Conservation (phyloP, 345 rosid genomes). For the Erysimum cheiranthoides region DNA sequence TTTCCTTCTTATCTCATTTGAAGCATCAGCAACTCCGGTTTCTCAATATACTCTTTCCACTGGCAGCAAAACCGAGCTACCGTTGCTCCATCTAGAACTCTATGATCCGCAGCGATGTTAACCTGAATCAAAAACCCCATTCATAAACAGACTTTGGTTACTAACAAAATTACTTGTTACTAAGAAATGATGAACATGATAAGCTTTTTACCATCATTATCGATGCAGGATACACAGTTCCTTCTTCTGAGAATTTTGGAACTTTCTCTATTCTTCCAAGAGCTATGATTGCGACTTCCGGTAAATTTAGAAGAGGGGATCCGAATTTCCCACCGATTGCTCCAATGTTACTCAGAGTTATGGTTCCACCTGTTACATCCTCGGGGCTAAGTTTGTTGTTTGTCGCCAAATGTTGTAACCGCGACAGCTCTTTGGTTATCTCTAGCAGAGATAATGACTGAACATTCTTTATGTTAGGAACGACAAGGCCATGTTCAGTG, state of each 20-base stretch:
- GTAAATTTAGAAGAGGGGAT: constrained; percentile 83
- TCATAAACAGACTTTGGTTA: constrained; percentile 14
- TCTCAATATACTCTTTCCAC: constrained; percentile 87
- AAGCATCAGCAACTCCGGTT: constrained; percentile 83
- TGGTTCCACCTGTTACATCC: constrained; percentile 85
- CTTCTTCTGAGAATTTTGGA: constrained; percentile 67
- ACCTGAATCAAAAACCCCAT: constrained; percentile 50
- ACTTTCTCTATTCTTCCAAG: constrained; percentile 87
- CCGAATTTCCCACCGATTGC: constrained; percentile 95
- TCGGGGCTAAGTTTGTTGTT: constrained; percentile 75
- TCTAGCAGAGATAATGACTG: constrained; percentile 77
- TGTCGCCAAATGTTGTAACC: constrained; percentile 72
- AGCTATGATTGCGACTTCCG: constrained; percentile 91
- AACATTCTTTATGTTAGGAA: constrained; percentile 92
- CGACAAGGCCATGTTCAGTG: constrained; percentile 84
- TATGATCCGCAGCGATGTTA: constrained; percentile 88
- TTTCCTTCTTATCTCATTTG: constrained; percentile 56
- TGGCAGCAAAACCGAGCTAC: constrained; percentile 87
- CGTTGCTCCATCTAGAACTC: constrained; percentile 93
- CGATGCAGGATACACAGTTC: constrained; percentile 67
- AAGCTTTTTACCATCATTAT: constrained; percentile 70
- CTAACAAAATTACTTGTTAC: background rate
- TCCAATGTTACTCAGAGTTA: constrained; percentile 90
- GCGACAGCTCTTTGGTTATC: constrained; percentile 83
- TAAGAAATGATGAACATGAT: background rate